Conservation (phyloP, 2,329 filamentous ascomycete species). For the Fusarium sororula region DNA sequence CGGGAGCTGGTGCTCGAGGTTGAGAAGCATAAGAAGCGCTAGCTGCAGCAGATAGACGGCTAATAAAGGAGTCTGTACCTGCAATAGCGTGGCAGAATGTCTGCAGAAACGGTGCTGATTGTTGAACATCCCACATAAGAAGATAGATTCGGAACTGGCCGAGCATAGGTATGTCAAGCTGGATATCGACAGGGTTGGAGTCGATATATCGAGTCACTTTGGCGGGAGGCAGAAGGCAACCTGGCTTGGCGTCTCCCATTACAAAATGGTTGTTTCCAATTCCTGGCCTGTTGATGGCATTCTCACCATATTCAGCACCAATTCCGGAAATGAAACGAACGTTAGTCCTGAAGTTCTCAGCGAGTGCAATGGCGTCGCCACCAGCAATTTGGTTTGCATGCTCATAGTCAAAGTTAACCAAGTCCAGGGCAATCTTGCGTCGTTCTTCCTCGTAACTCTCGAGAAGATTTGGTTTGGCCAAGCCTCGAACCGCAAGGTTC, state of each 20-base stretch:
- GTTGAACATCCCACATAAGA: conserved; percentile 69
- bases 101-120: conserved; percentile 65
- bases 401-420: conserved; percentile 67
- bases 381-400: conserved; percentile 67
- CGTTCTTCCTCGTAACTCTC: conserved; percentile 71
- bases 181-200: conserved; percentile 79
- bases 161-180: conserved; percentile 80
- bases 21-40: conserved; percentile 69
- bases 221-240: conserved; percentile 69
- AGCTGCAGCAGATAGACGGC: conserved; percentile 66
- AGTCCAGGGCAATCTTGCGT: conserved; percentile 67
- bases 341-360: conserved; percentile 75
- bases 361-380: conserved; percentile 70
- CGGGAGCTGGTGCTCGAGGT: conserved; percentile 64
- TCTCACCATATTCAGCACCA: conserved; percentile 68
- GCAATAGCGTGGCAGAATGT: conserved; percentile 66
- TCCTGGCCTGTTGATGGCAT: conserved; percentile 57
- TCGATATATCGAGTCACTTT: conserved; percentile 80
- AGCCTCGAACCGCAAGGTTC: conserved; percentile 62
- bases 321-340: conserved; percentile 78
- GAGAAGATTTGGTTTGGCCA: conserved; percentile 64
- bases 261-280: conserved; percentile 50
- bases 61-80: conserved; percentile 63
- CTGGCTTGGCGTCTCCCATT: conserved; percentile 61
- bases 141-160: conserved; percentile 82